phyloP scores from a whole-genome alignment of 179 eudicot genomes.

The Sideroxylon spinosum region DNA sequence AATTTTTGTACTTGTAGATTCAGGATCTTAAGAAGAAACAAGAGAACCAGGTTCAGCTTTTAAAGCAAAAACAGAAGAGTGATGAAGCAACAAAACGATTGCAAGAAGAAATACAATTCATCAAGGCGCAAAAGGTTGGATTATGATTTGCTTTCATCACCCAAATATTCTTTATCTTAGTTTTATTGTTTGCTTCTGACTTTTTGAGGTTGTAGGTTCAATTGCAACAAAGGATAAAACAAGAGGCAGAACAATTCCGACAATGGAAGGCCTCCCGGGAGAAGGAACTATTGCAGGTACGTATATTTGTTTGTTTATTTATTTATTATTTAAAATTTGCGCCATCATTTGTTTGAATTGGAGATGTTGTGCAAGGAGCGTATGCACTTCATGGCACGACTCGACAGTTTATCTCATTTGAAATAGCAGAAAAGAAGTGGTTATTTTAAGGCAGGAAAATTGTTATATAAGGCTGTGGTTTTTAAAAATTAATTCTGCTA shows the following conservation, averaged over 20 bases:
- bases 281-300: slow-evolving; percentile 92
- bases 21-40: slow-evolving; percentile 90
- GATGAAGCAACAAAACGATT: slow-evolving; percentile 89
- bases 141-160: neutral
- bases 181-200: slow-evolving; percentile 16
- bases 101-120: slow-evolving; percentile 47
- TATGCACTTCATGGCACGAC: neutral
- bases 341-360: neutral
- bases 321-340: neutral
- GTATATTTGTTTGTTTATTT: neutral
- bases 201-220: slow-evolving; percentile 58
- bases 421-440: neutral
- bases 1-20: slow-evolving; percentile 41
- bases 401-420: neutral
- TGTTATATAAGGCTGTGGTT: neutral
- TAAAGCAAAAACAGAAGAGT: slow-evolving; percentile 95
- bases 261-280: slow-evolving; percentile 98
- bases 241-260: slow-evolving; percentile 98
- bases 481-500: neutral
- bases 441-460: neutral
- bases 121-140: slow-evolving; percentile 1
- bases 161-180: neutral
- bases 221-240: slow-evolving; percentile 93
- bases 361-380: slow-evolving; percentile 3
- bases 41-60: slow-evolving; percentile 85